Base-by-base conservation (phyloP, 31 red algal species). In the Bonnemaisonia californica region DNA sequence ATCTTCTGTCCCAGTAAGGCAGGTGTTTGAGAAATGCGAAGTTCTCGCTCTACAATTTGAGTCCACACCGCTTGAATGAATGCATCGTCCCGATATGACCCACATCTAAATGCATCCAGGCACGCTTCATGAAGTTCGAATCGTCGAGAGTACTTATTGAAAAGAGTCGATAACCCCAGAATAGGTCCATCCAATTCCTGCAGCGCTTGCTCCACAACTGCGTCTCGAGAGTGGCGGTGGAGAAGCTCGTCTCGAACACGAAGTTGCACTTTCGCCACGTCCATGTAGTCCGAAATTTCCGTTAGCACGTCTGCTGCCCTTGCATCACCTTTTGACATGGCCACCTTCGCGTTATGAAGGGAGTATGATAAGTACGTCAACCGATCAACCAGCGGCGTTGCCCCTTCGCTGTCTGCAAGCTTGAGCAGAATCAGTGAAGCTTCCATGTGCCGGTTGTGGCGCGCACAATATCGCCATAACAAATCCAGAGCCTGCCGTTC, bases 261-360 rank as follows among this genome's bases (percentile, higher is more conserved):
- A 35, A 92, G 56, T 58, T 97, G 94, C 24, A 97, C 83, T 62
- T 86, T 88, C 4, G 94, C 94, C 21, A 97, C 94, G 65, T 97
- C 94, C 71, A 97, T 42, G 74, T 63, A 85, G 37, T 97, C 94
- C 3, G 79, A 58, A 41, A 97, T 73, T 62, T 97, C 94, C 12
- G 75, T 79, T 0, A 87, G 64, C 29, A 97, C 28, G 2, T 56
- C 21, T 51, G 47, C 58, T 32, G 92, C 86, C 51, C 89, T 51
- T 22, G 51, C 76, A 74, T 97, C 94, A n/a, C 84, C 94, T 40
- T 87, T 85, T 1, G 69, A 81, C 1, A 69, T 40, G 40, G 89
- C 94, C 13, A 84, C 84, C 56, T 87, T 90, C 32, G 94, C 94
- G 37, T 88, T 89, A 36, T 92, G 94, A 24, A 97, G 76, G 3